A percentile compares a stretch with the other conserved stretches of the same genome.
These are phyloP conservation scores for Pneumocystis wakefieldiae DNA, from an alignment of 1,139 yeast species.

Conservation along the genomic window DNA sequence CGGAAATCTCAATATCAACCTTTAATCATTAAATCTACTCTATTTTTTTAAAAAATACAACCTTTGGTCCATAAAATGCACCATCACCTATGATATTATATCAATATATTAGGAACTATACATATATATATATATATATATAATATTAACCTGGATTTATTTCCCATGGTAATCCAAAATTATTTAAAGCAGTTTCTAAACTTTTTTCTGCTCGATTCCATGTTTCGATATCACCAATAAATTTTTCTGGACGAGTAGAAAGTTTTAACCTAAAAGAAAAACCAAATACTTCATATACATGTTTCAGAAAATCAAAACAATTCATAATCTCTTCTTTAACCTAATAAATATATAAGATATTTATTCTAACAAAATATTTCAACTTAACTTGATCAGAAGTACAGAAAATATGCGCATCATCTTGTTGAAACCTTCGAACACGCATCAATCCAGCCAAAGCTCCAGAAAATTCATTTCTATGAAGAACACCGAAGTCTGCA, in stretches of 20 bases:
- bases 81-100: conserved; percentile 46
- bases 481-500: conserved; percentile 87
- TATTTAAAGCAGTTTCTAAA: conserved; percentile 48
- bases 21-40: conserved; percentile 22
- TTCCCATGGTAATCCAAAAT: conserved; percentile 38
- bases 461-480: conserved; percentile 90
- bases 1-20: conserved; percentile 74
- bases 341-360: neutral
- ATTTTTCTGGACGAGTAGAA: conserved; percentile 81
- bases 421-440: conserved; percentile 94
- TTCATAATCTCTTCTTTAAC: conserved; percentile 44
- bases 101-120: neutral
- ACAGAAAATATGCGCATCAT: conserved; percentile 96
- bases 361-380: neutral
- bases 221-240: conserved; percentile 62
- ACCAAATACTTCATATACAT: conserved; percentile 68
- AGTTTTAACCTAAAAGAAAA: conserved; percentile 58
- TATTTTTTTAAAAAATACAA: neutral
- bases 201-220: conserved; percentile 79
- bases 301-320: conserved; percentile 59
- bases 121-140: neutral
- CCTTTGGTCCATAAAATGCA: conserved; percentile 86
- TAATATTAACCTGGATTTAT: conserved; percentile 39
- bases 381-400: conserved; percentile 59
- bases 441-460: conserved; percentile 89